These are phyloP conservation scores for Plantago elongata DNA, from an alignment of 257 asterid genomes.

Conservation along the genomic window DNA sequence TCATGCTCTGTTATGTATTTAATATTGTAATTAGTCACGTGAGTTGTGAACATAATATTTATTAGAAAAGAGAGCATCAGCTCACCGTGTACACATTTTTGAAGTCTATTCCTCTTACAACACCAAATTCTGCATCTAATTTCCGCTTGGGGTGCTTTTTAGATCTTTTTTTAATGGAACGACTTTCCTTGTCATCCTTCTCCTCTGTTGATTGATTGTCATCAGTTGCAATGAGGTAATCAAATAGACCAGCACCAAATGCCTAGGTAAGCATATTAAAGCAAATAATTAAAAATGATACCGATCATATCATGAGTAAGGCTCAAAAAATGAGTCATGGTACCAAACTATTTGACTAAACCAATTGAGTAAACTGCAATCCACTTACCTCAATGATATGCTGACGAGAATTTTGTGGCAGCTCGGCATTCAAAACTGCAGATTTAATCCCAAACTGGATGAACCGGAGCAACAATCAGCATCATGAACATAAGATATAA, in stretches of 20 bases:
- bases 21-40: neutral
- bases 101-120: constrained; percentile 96
- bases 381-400: constrained; percentile 80
- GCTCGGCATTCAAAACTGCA: constrained; percentile 90
- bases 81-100: constrained; percentile 90
- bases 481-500: neutral
- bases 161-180: constrained; percentile 42
- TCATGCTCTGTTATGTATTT: no score
- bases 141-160: constrained; percentile 52
- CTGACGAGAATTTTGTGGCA: constrained; percentile 93
- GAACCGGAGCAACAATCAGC: constrained; percentile 21
- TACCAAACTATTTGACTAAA: constrained; percentile 2
- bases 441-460: constrained; percentile 90
- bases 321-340: neutral
- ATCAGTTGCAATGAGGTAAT: constrained; percentile 88
- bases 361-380: constrained; percentile 13
- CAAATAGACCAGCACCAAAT: constrained; percentile 94
- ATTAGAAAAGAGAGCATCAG: constrained; percentile 7
- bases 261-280: constrained; percentile 37
- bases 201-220: constrained; percentile 47
- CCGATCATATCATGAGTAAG: constrained; percentile 7
- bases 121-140: constrained; percentile 88
- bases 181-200: constrained; percentile 38
- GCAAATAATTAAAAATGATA: constrained; percentile 14
- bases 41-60: constrained; percentile 10